Conservation (phyloP, 805 yeast species). For the Metschnikowia dekortorum region DNA sequence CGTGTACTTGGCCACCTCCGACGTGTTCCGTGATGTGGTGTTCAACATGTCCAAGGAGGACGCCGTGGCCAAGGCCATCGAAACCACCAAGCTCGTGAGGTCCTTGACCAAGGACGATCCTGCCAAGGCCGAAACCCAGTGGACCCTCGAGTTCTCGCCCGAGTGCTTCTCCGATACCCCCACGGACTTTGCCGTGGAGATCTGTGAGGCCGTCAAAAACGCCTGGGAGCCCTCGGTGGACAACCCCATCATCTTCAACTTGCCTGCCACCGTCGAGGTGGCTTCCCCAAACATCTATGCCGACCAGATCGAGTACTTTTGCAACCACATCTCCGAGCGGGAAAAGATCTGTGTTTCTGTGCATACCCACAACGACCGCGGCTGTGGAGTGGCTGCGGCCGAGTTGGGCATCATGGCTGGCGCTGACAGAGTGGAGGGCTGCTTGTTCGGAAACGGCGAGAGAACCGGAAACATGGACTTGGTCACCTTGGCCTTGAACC, state of each 20-base stretch:
- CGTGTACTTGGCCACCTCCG: slow-evolving; percentile 72
- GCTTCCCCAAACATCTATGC: slow-evolving; percentile 74
- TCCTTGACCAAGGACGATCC: slow-evolving; percentile 76
- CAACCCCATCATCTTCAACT: slow-evolving; percentile 69
- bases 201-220: slow-evolving; percentile 73
- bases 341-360: slow-evolving; percentile 67
- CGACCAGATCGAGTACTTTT: slow-evolving; percentile 74
- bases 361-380: slow-evolving; percentile 78
- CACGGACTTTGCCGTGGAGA: slow-evolving; percentile 65
- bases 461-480: slow-evolving; percentile 81
- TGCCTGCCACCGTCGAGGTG: slow-evolving; percentile 80
- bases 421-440: slow-evolving; percentile 81
- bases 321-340: slow-evolving; percentile 62
- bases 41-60: slow-evolving; percentile 68
- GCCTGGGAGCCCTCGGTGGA: slow-evolving; percentile 79
- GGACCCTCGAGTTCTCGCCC: slow-evolving; percentile 75
- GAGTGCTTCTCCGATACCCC: slow-evolving; percentile 76
- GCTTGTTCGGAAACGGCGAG: slow-evolving; percentile 81
- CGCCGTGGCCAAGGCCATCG: slow-evolving; percentile 64
- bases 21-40: slow-evolving; percentile 69
- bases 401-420: slow-evolving; percentile 78
- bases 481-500: slow-evolving; percentile 67
- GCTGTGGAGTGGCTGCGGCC: slow-evolving; percentile 80
- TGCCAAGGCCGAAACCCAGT: slow-evolving; percentile 52
- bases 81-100: slow-evolving; percentile 63